phyloP scores from a whole-genome alignment of 331 rosid genomes.

The Phaseolus coccineus region DNA sequence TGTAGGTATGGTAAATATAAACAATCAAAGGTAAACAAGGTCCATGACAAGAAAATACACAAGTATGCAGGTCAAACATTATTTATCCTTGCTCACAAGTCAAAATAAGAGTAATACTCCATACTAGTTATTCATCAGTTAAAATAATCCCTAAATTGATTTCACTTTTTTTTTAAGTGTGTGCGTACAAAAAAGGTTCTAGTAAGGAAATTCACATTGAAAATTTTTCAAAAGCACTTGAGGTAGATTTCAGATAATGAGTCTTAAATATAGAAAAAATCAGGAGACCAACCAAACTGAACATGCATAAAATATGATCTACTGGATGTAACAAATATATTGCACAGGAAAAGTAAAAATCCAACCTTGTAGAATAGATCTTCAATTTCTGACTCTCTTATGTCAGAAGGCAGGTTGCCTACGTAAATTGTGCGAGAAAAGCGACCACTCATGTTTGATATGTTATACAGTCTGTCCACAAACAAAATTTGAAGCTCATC shows the following conservation, averaged over 20 bases:
- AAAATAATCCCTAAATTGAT: background rate
- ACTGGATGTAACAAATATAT: background rate
- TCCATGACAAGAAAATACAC: background rate
- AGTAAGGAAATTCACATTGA: constrained; percentile 15
- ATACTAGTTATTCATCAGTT: background rate
- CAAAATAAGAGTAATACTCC: background rate
- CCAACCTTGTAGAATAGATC: constrained; percentile 93
- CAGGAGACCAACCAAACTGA: background rate
- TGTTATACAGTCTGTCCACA: constrained; percentile 56
- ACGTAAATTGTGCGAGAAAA: constrained; percentile 99
- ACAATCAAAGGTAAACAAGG: no score
- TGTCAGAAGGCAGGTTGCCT: constrained; percentile 95
- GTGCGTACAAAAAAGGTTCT: background rate
- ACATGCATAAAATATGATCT: constrained; percentile 24
- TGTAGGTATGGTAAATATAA: background rate
- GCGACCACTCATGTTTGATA: constrained; percentile 88
- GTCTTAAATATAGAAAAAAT: background rate
- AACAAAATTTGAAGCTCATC: constrained; percentile 44
- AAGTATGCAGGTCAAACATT: background rate
- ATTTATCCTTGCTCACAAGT: background rate
- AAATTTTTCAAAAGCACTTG: background rate
- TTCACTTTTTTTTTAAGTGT: background rate
- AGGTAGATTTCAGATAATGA: background rate
- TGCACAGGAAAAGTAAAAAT: background rate
- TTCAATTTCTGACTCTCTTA: constrained; percentile 88